Percentiles rank a stretch among this genome's conserved stretches.
These are phyloP conservation scores for Aspergillus sojae DNA, from an alignment of 2,329 filamentous ascomycete genomes.

Conservation along the genomic window DNA sequence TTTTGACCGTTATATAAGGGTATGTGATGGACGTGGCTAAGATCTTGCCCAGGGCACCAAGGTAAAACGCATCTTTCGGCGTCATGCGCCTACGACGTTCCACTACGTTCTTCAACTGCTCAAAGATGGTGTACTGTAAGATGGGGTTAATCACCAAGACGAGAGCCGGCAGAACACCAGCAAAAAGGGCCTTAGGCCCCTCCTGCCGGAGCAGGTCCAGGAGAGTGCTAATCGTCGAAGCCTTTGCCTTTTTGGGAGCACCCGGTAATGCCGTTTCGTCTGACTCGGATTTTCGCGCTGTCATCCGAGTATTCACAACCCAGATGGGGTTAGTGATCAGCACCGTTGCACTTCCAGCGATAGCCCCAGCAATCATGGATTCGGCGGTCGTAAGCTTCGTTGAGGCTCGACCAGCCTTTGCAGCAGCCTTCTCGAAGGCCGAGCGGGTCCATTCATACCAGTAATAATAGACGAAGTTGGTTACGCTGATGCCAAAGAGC, in stretches of 20 bases:
- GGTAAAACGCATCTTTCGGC: constrained; percentile 82
- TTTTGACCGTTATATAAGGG: constrained; percentile 98
- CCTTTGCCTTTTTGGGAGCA: constrained; percentile 56
- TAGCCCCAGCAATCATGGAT: constrained; percentile 90
- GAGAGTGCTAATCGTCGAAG: constrained; percentile 77
- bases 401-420: constrained; percentile 70
- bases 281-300: constrained; percentile 72
- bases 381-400: constrained; percentile 88
- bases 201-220: constrained; percentile 79
- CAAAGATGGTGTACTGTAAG: constrained; percentile 96
- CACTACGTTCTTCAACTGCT: constrained; percentile 91
- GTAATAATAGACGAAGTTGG: constrained; percentile 99
- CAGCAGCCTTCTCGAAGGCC: constrained; percentile 76
- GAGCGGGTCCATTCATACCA: constrained; percentile 97
- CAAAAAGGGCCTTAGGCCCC: constrained; percentile 81
- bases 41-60: constrained; percentile 92
- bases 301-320: constrained; percentile 99
- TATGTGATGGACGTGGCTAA: constrained; percentile 94
- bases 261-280: constrained; percentile 46
- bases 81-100: constrained; percentile 79
- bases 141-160: constrained; percentile 98
- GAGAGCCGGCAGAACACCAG: constrained; percentile 88
- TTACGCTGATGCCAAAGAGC: constrained; percentile 95
- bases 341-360: constrained; percentile 92
- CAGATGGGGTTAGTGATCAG: constrained; percentile 98